Percentiles rank a stretch among this genome's conserved stretches.
Evolutionary conservation across 257 asterid species (phyloP).

Genomic region (Verbena officinalis): DNA sequence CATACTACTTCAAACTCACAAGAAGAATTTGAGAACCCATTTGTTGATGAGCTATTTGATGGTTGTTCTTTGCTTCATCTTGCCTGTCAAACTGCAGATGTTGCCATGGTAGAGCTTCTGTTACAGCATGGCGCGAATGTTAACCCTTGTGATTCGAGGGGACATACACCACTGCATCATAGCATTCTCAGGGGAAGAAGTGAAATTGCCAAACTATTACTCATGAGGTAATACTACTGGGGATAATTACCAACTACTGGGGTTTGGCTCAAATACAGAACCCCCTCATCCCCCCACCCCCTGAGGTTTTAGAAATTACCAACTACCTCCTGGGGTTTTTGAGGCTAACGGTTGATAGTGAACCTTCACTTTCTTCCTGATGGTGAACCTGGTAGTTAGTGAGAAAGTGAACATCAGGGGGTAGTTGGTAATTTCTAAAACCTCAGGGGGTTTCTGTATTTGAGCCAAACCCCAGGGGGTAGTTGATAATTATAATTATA

Average conservation of each 20-base stretch:
- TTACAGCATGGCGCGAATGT: conserved; percentile 80
- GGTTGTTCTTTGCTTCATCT: conserved; percentile 90
- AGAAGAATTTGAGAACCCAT: conserved; percentile 42
- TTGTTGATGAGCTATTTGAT: conserved; percentile 45
- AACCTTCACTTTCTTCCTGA: no score
- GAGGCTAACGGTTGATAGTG: no score
- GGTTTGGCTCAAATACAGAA: no score
- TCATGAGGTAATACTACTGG: conserved; percentile 55
- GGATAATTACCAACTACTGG: not conserved
- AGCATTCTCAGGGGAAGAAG: conserved; percentile 68
- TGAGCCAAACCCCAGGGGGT: no score
- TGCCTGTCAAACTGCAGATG: conserved; percentile 88
- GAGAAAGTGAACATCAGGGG: no score
- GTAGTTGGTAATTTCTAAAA: no score
- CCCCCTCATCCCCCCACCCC: no score
- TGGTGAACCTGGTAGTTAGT: no score
- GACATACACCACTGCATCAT: conserved; percentile 84
- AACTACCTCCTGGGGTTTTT: no score
- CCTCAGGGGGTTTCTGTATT: no score
- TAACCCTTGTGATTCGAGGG: conserved; percentile 63
- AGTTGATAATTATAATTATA: no score
- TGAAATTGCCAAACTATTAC: conserved; percentile 64
- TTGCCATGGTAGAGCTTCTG: conserved; percentile 91
- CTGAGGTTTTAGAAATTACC: not conserved
- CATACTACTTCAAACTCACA: conserved; percentile 43